phyloP scores from a whole-genome alignment of 2,329 filamentous ascomycete species.

The Emergomyces pasteurianus region DNA sequence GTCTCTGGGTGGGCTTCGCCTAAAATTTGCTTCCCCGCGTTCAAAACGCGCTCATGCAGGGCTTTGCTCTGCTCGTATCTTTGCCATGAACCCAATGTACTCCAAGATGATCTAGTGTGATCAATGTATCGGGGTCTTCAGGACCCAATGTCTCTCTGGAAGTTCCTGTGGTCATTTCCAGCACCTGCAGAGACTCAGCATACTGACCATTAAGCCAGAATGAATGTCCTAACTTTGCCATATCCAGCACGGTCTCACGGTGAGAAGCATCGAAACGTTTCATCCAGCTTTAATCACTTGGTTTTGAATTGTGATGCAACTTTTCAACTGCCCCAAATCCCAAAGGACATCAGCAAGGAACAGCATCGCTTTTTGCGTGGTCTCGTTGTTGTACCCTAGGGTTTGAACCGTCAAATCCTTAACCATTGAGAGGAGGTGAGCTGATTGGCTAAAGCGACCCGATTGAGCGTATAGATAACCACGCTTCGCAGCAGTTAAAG shows the following conservation, averaged over 20 bases:
- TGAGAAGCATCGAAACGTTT: slow-evolving; percentile 13
- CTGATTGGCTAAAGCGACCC: slow-evolving; percentile 9
- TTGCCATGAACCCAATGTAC: slow-evolving; percentile 5
- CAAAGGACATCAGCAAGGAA: slow-evolving; percentile 8
- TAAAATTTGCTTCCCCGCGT: slow-evolving; percentile 11
- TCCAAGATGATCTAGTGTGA: slow-evolving; percentile 10
- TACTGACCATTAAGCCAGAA: slow-evolving; percentile 12
- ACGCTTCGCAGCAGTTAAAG: slow-evolving; percentile 8
- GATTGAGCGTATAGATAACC: slow-evolving; percentile 12
- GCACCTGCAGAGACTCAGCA: slow-evolving; percentile 11
- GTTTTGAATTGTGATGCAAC: slow-evolving; percentile 10
- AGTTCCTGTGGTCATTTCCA: slow-evolving; percentile 11
- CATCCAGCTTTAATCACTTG: slow-evolving; percentile 7
- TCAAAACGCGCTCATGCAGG: slow-evolving; percentile 12
- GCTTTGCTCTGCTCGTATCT: slow-evolving; percentile 8
- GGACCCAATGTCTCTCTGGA: slow-evolving; percentile 13
- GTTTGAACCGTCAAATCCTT: slow-evolving; percentile 6
- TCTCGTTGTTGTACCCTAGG: slow-evolving; percentile 5
- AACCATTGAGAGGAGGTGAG: slow-evolving; percentile 6
- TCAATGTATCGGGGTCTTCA: slow-evolving; percentile 18
- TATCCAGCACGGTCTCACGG: slow-evolving; percentile 19
- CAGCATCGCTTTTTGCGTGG: slow-evolving; percentile 5
- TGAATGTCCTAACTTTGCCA: slow-evolving; percentile 20
- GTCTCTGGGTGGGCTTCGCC: slow-evolving; percentile 14
- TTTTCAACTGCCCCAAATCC: slow-evolving; percentile 7